phyloP scores from a whole-genome alignment of 2,329 filamentous ascomycete genomes.

The Apiospora pterosperma region DNA sequence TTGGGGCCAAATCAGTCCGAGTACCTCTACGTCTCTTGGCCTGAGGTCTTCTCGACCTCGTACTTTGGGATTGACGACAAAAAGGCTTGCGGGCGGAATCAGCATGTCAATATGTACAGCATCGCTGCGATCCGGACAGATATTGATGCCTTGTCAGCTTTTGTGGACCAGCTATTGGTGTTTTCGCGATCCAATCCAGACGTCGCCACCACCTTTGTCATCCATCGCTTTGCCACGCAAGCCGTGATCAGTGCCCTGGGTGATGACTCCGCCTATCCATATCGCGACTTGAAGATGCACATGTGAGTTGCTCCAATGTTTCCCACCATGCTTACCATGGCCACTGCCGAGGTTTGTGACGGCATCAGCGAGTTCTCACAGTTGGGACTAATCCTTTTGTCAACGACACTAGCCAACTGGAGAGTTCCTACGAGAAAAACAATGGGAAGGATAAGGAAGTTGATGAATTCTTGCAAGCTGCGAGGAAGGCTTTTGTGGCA shows the following conservation, averaged over 20 bases:
- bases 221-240: constrained; percentile 6
- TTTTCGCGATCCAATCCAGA: constrained; percentile 1
- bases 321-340: no score
- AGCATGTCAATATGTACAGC: constrained; percentile 10
- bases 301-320: no score
- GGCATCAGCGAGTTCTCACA: no score
- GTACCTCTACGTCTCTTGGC: constrained; percentile 4
- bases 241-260: constrained; percentile 1
- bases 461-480: not conserved
- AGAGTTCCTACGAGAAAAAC: constrained; percentile 7
- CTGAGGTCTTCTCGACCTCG: constrained; percentile 5
- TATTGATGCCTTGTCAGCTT: not conserved
- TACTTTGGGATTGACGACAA: constrained; percentile 7
- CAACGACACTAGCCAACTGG: constrained; percentile 6
- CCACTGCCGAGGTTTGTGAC: no score
- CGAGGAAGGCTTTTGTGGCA: not conserved
- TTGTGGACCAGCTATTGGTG: not conserved
- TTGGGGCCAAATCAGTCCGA: not conserved
- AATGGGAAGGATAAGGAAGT: not conserved
- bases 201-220: constrained; percentile 2
- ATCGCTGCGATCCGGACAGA: constrained; percentile 3
- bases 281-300: constrained; percentile 10
- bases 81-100: constrained; percentile 6
- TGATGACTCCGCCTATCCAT: constrained; percentile 4
- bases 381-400: no score